Conservation (phyloP, 139 green algal genomes). For the Chlorella sp. region DNA sequence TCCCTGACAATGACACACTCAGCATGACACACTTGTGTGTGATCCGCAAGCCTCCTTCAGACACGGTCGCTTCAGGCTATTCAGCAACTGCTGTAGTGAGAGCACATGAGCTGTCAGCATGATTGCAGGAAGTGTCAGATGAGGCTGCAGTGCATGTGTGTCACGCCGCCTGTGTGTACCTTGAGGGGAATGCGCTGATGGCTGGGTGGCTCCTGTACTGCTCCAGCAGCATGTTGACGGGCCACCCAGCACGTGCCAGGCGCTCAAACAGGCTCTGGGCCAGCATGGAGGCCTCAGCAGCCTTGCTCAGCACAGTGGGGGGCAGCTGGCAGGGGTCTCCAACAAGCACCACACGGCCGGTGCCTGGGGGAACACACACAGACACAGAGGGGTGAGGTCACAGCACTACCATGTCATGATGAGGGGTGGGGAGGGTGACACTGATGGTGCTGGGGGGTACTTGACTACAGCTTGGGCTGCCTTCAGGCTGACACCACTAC, state of each 20-base stretch:
- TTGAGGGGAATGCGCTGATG: no score
- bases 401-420: background rate
- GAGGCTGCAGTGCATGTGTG: no score
- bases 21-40: no score
- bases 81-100: no score
- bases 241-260: constrained; percentile 32
- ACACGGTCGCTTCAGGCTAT: no score
- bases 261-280: constrained; percentile 63
- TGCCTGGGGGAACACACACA: no score
- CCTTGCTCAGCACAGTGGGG: constrained; percentile 59
- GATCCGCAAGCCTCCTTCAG: no score
- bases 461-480: background rate
- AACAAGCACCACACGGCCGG: constrained; percentile 64
- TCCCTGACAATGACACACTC: no score
- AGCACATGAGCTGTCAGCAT: no score
- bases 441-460: background rate
- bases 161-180: no score
- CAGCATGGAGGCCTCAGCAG: constrained; percentile 38
- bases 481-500: no score
- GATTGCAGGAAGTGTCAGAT: no score
- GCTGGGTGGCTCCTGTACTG: constrained; percentile 75
- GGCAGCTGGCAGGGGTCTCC: constrained; percentile 78
- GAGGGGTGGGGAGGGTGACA: background rate
- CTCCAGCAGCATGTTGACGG: constrained; percentile 46
- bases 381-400: background rate